Conservation (phyloP, 176 grass and related monocot species). For the Triticum dicoccoides region DNA sequence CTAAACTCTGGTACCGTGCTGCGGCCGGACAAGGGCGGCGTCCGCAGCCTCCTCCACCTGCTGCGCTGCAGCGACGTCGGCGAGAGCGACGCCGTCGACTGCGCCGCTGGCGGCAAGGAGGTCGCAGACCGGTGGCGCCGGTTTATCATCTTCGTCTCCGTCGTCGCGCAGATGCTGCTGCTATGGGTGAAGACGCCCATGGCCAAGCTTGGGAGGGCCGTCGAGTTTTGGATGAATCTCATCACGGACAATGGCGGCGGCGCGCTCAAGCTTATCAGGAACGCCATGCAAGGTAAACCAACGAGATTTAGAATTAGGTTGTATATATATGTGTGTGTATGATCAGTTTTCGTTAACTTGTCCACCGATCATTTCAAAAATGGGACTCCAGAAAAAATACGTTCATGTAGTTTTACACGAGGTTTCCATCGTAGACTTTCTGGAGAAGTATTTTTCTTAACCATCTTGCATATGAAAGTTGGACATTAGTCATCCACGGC, state of each 20-base stretch:
- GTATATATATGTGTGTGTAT: too few relatives aligned
- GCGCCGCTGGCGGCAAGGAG: conserved; percentile 28
- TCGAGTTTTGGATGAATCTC: conserved; percentile 80
- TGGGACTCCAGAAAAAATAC: not conserved
- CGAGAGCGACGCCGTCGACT: conserved; percentile 48
- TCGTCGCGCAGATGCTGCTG: conserved; percentile 55
- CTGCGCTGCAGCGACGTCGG: conserved; percentile 42
- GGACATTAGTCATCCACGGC: too few relatives aligned
- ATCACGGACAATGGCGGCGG: conserved; percentile 44
- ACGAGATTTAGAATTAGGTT: not conserved
- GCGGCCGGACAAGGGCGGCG: conserved; percentile 51
- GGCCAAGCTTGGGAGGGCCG: conserved; percentile 28
- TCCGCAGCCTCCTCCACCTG: conserved; percentile 48
- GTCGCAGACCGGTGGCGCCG: conserved; percentile 10
- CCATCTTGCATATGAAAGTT: too few relatives aligned
- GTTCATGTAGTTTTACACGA: not conserved
- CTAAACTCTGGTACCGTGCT: conserved; percentile 12
- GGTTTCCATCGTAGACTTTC: not conserved
- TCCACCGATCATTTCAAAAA: not conserved
- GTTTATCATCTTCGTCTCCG: conserved; percentile 56
- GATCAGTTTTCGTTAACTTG: too few relatives aligned
- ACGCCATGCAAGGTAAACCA: conserved; percentile 33
- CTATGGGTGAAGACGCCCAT: conserved; percentile 43
- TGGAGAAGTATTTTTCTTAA: not conserved
- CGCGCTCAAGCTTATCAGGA: conserved; percentile 32